Conservation (phyloP, 176 grass and related monocot genomes). For the Musa acuminata region DNA sequence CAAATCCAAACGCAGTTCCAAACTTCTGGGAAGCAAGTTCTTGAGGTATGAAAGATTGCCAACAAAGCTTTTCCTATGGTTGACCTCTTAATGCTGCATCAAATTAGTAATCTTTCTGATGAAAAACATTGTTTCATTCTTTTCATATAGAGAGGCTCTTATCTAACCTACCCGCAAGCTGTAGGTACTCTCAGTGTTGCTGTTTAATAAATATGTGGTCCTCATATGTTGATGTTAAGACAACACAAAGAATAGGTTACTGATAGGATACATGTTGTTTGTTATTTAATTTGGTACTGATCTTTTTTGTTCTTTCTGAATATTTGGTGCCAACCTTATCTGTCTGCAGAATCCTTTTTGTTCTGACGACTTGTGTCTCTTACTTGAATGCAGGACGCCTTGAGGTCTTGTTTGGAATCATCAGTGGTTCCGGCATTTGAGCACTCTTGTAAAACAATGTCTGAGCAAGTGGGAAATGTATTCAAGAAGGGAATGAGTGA, state of each 20-base stretch:
- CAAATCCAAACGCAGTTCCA: slow-evolving; percentile 89
- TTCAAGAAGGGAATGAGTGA: slow-evolving; percentile 91
- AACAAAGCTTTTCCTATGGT: background rate
- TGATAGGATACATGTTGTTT: background rate
- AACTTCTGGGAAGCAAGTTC: slow-evolving; percentile 58
- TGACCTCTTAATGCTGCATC: background rate
- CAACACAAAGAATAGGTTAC: background rate
- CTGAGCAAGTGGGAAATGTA: slow-evolving; percentile 68
- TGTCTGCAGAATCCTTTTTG: background rate
- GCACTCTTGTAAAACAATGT: slow-evolving; percentile 76
- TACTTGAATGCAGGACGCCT: slow-evolving; percentile 46
- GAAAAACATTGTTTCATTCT: background rate
- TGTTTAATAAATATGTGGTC: too few relatives aligned
- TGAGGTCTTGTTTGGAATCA: slow-evolving; percentile 65
- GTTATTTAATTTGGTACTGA: background rate
- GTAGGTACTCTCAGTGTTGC: background rate
- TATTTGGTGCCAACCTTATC: background rate
- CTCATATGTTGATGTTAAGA: too few relatives aligned
- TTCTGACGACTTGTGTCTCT: background rate
- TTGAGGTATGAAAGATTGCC: slow-evolving; percentile 50
- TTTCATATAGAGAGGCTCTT: too few relatives aligned
- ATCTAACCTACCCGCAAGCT: too few relatives aligned
- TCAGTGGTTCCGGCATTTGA: slow-evolving; percentile 86
- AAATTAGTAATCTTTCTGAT: background rate
- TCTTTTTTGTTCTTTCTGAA: background rate